Percentiles rank a stretch among this genome's conserved stretches.
These are phyloP conservation scores for Acacia confusa DNA, from an alignment of 306 rosid genomes.

Conservation along the genomic window DNA sequence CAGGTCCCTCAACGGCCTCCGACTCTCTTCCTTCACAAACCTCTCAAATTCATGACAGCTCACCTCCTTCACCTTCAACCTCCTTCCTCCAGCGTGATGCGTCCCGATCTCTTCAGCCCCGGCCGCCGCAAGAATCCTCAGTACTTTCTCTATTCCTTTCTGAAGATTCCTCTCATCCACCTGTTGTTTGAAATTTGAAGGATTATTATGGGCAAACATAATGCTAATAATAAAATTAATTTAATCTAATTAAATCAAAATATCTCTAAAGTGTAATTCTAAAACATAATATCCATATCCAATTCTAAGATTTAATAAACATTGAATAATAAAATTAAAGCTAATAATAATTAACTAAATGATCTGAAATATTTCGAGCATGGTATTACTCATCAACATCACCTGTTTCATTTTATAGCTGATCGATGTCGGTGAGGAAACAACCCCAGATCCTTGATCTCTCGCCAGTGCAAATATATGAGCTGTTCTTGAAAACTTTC, in stretches of 20 bases:
- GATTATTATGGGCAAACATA: no score
- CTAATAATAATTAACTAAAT: no score
- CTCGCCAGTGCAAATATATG: constrained; percentile 77
- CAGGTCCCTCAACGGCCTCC: constrained; percentile 43
- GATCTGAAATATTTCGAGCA: no score
- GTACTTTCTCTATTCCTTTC: constrained; percentile 61
- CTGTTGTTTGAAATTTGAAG: no score
- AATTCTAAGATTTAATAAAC: no score
- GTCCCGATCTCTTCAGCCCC: constrained; percentile 93
- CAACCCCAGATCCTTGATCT: constrained; percentile 70
- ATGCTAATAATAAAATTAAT: no score
- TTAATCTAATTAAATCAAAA: no score
- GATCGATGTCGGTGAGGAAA: constrained; percentile 42
- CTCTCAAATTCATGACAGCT: constrained; percentile 57
- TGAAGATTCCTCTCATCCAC: constrained; percentile 52
- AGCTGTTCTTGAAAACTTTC: constrained; percentile 66
- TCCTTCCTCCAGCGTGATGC: constrained; percentile 57
- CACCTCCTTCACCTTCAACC: constrained; percentile 52
- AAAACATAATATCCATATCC: no score
- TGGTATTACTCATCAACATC: no score
- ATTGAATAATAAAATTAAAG: no score
- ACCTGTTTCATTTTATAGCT: constrained; percentile 42
- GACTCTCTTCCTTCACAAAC: constrained; percentile 75
- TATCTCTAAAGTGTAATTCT: no score
- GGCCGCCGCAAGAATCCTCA: constrained; percentile 77